These are phyloP conservation scores for Boletus eberwhitei DNA, from an alignment of 768 basidiomycete genomes.

Conservation along the genomic window DNA sequence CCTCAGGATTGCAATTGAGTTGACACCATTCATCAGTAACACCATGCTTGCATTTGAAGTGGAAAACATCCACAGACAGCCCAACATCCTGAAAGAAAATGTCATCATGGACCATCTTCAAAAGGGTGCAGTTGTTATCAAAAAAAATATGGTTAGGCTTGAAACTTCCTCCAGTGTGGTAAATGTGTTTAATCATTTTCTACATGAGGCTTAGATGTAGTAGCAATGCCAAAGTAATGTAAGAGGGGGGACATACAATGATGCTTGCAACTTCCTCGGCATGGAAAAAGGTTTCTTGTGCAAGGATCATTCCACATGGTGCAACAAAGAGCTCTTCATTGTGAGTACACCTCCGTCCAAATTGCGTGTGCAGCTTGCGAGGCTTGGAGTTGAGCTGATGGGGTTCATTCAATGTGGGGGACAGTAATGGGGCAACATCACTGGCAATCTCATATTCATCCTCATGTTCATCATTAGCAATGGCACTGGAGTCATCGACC, in stretches of 20 bases:
- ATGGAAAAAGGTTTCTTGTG: not conserved
- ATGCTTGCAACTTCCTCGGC: not conserved
- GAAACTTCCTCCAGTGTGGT: not conserved
- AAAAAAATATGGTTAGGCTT: not conserved
- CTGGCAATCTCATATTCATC: not conserved
- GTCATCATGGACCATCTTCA: not conserved
- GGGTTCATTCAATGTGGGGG: too few species aligned
- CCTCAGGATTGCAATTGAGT: not conserved
- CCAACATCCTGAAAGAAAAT: not conserved
- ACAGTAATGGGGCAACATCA: not conserved
- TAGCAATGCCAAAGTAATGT: too few species aligned
- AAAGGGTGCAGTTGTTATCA: too few species aligned
- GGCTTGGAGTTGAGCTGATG: too few species aligned
- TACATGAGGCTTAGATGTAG: too few species aligned
- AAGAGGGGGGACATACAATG: too few species aligned
- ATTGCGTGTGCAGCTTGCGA: not conserved
- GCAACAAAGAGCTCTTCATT: not conserved
- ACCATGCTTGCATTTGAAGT: not conserved
- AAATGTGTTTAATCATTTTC: not conserved
- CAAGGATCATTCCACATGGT: not conserved
- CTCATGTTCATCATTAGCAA: not conserved
- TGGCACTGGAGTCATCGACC: not conserved
- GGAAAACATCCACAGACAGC: not conserved
- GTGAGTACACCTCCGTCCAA: not conserved
- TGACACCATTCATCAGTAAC: not conserved